Evolutionary conservation across 169 alveolate species (phyloP).

Genomic region (Cardiosporidium cionae): DNA sequence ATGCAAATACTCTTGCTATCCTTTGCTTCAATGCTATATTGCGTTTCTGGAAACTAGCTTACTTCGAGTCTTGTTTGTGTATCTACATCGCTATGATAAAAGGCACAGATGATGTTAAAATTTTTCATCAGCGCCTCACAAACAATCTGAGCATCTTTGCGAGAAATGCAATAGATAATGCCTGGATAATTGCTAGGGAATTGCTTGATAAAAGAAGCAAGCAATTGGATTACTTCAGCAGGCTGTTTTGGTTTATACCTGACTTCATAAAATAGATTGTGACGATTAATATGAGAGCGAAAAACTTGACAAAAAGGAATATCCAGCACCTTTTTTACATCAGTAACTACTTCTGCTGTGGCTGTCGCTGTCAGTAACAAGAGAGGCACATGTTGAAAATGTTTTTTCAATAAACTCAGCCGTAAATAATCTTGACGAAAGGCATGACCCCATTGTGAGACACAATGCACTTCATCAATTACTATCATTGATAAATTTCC

Average conservation of each 20-base stretch:
- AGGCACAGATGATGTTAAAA: conserved; percentile 43
- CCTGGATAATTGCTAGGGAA: not conserved
- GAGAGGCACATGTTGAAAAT: conserved; percentile 69
- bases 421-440: conserved; percentile 89
- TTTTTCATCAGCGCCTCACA: conserved; percentile 61
- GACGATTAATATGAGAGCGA: conserved; percentile 7
- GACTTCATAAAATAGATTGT: conserved; percentile 16
- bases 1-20: too few relatives aligned
- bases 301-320: conserved; percentile 1
- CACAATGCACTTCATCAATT: conserved; percentile 89
- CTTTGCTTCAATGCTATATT: too few relatives aligned
- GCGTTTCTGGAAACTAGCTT: not conserved
- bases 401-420: conserved; percentile 65
- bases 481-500: conserved; percentile 50
- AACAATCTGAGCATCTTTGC: conserved; percentile 85
- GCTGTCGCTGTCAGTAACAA: conserved; percentile 86
- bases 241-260: conserved; percentile 5
- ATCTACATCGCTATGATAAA: conserved; percentile 3
- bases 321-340: conserved; percentile 3
- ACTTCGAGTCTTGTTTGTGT: conserved; percentile 1
- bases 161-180: conserved; percentile 12
- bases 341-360: conserved; percentile 64
- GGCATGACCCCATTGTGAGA: conserved; percentile 96
- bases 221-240: not conserved
- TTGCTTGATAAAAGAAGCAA: not conserved